phyloP scores from a whole-genome alignment of 2,329 filamentous ascomycete species.

The Fusarium penzigii region DNA sequence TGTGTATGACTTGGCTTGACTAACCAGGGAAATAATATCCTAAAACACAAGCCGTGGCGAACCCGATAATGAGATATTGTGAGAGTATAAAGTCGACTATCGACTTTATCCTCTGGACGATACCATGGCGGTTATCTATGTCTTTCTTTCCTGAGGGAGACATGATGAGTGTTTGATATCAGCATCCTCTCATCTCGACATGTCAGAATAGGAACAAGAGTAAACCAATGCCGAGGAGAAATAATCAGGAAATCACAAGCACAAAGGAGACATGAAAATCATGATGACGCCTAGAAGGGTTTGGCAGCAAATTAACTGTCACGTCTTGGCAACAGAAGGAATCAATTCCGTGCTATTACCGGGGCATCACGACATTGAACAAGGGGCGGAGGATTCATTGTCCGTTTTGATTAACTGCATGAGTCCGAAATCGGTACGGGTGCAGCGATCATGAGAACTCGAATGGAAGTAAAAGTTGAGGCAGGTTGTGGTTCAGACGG shows the following conservation, averaged over 20 bases:
- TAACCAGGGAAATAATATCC: conserved; percentile 46
- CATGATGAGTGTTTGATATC: conserved; percentile 7
- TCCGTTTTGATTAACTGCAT: conserved; percentile 6
- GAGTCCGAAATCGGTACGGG: conserved; percentile 1
- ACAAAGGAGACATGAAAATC: not conserved
- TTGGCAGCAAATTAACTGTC: too few species aligned
- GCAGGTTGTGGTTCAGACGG: too few species aligned
- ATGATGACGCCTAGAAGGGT: not conserved
- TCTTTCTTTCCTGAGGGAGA: conserved; percentile 14
- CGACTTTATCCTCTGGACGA: conserved; percentile 17
- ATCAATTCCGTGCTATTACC: conserved; percentile 24
- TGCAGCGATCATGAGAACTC: too few species aligned
- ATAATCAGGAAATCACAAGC: too few species aligned
- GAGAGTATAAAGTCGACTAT: conserved; percentile 43
- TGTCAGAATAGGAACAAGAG: not conserved
- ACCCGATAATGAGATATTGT: conserved; percentile 67
- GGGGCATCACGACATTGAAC: conserved; percentile 10
- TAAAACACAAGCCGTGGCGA: conserved; percentile 53
- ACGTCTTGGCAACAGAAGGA: not conserved
- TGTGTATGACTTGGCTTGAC: conserved; percentile 28
- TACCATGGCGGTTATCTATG: conserved; percentile 1
- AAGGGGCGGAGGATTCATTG: conserved; percentile 18
- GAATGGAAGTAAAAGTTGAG: too few species aligned
- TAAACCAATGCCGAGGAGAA: not conserved
- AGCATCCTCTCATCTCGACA: not conserved